Evolutionary conservation across 768 basidiomycete genomes (phyloP).

Genomic region (Pisolithus orientalis): DNA sequence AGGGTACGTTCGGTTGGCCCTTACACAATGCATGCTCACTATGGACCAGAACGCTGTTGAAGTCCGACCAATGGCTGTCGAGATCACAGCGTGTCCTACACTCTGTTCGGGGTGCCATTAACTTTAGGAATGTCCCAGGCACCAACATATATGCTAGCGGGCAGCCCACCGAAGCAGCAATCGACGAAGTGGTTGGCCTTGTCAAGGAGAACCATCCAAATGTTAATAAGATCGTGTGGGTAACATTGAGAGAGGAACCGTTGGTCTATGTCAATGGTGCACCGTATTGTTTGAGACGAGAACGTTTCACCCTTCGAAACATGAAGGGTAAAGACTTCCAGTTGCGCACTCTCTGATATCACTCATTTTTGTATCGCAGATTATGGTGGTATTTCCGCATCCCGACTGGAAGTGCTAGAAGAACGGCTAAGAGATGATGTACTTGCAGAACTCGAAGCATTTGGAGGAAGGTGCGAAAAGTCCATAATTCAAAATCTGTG

Average conservation of each 20-base stretch:
- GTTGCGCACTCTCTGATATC: not conserved
- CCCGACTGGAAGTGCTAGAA: constrained; percentile 84
- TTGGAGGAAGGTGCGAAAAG: constrained; percentile 68
- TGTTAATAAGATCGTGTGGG: constrained; percentile 72
- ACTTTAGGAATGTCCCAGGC: constrained; percentile 80
- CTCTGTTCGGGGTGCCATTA: constrained; percentile 87
- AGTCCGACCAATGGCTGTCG: constrained; percentile 88
- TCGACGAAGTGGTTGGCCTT: constrained; percentile 67
- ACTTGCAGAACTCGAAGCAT: constrained; percentile 69
- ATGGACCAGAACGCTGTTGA: constrained; percentile 63
- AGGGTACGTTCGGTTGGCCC: constrained; percentile 42
- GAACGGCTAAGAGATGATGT: constrained; percentile 88
- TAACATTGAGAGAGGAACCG: constrained; percentile 90
- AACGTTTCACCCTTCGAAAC: constrained; percentile 83
- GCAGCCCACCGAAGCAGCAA: constrained; percentile 83
- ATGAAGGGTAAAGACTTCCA: constrained; percentile 64
- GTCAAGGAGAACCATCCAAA: constrained; percentile 57
- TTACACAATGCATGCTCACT: constrained; percentile 1
- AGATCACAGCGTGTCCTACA: constrained; percentile 61
- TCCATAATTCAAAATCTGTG: not conserved
- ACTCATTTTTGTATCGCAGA: constrained; percentile 38
- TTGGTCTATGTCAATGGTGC: constrained; percentile 89
- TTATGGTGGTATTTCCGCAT: constrained; percentile 91
- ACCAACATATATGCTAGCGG: constrained; percentile 88
- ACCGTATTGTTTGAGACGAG: constrained; percentile 84